Percentiles rank a stretch among this genome's conserved stretches.
These are phyloP conservation scores for Pichia cactophila DNA, from an alignment of 1,139 yeast genomes.

Conservation along the genomic window DNA sequence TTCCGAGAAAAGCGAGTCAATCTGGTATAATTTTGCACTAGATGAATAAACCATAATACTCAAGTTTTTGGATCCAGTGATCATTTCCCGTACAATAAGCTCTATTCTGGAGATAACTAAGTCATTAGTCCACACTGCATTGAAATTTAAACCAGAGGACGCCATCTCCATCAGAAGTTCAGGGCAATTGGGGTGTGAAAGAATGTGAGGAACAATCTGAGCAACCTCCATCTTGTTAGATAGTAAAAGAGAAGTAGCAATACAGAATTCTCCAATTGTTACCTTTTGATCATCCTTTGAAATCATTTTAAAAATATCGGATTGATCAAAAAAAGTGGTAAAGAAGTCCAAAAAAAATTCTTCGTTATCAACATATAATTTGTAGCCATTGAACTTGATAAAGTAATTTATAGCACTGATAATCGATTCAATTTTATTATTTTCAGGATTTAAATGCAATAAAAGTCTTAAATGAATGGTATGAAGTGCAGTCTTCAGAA, in stretches of 20 bases:
- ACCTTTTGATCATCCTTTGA: constrained; percentile 4
- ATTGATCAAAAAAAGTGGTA: constrained; percentile 17
- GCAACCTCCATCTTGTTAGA: constrained; percentile 9
- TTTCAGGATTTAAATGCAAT: constrained; percentile 27
- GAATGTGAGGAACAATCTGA: constrained; percentile 12
- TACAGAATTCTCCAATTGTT: constrained; percentile 17
- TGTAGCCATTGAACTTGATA: constrained; percentile 36
- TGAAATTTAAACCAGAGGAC: constrained; percentile 13
- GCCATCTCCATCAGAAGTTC: constrained; percentile 28
- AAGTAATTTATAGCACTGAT: constrained; percentile 34
- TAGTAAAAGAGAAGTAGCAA: constrained; percentile 14
- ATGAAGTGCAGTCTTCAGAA: constrained; percentile 45
- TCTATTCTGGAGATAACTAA: constrained; percentile 16
- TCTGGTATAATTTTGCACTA: constrained; percentile 16
- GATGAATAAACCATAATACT: constrained; percentile 16
- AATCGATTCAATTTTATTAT: constrained; percentile 25
- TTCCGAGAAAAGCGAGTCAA: constrained; percentile 17
- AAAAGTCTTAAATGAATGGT: constrained; percentile 42
- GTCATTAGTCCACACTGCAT: constrained; percentile 18
- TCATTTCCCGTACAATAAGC: constrained; percentile 24
- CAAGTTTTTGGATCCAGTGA: constrained; percentile 18
- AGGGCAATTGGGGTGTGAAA: constrained; percentile 16
- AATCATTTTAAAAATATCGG: constrained; percentile 14
- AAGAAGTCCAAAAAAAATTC: constrained; percentile 30
- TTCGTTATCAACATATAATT: constrained; percentile 32